Conservation (phyloP, 225 moss, liverwort and hornwort species). For the Anthoceros angustus region DNA sequence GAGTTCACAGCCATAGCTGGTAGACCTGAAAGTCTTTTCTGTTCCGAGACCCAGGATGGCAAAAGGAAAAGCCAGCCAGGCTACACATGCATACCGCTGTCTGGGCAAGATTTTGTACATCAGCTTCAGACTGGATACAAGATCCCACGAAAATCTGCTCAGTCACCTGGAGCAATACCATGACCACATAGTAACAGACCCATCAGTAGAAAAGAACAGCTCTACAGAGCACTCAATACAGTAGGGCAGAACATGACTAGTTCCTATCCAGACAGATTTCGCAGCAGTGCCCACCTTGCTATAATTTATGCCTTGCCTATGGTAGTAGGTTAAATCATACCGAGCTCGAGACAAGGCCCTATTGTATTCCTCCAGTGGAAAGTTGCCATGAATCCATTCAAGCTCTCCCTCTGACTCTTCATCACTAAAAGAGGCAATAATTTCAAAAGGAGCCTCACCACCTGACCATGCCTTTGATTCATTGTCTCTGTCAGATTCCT, state of each 20-base stretch:
- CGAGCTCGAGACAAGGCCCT: constrained; percentile 56
- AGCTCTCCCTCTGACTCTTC: constrained; percentile 25
- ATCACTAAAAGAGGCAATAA: constrained; percentile 45
- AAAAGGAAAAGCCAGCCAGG: background rate
- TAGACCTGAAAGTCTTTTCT: background rate
- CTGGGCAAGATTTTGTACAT: constrained; percentile 43
- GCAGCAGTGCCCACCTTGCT: constrained; percentile 34
- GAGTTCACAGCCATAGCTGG: background rate
- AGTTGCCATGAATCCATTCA: constrained; percentile 65
- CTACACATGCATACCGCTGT: constrained; percentile 24
- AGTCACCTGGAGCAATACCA: constrained; percentile 39
- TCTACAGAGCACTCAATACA: no score
- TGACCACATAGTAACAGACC: background rate
- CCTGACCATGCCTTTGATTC: constrained; percentile 26
- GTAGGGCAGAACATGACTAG: background rate
- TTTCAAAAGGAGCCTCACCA: constrained; percentile 36
- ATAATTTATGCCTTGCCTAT: constrained; percentile 38
- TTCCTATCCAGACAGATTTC: background rate
- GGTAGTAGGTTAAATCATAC: constrained; percentile 55
- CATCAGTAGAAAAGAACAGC: background rate
- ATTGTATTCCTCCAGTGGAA: constrained; percentile 47
- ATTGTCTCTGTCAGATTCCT: constrained; percentile 22
- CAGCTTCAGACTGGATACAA: constrained; percentile 58
- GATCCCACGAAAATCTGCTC: constrained; percentile 77
- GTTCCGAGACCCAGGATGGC: constrained; percentile 9